These are phyloP conservation scores for Escovopsis sp. DNA, from an alignment of 2,329 filamentous ascomycete genomes.

Conservation along the genomic window DNA sequence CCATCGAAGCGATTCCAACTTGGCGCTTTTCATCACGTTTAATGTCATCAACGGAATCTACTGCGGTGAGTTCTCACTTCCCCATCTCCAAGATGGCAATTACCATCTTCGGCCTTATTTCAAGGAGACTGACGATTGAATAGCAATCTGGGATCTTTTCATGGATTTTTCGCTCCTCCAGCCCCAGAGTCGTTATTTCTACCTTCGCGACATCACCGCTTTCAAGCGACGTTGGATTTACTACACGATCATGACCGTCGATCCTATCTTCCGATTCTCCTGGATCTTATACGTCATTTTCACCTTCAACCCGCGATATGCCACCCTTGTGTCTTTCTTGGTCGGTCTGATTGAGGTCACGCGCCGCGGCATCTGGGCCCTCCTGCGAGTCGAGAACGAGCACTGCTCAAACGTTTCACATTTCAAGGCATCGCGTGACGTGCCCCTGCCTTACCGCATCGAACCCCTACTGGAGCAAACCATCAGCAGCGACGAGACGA, in stretches of 20 bases:
- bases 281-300: conserved; percentile 93
- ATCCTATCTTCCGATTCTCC: conserved; percentile 76
- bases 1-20: conserved; percentile 35
- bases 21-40: conserved; percentile 66
- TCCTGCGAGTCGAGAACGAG: conserved; percentile 94
- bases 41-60: conserved; percentile 75
- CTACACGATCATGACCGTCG: conserved; percentile 68
- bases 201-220: conserved; percentile 64
- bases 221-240: conserved; percentile 72
- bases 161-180: conserved; percentile 97
- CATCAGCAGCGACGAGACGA: conserved; percentile 15
- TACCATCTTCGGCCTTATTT: too few relatives aligned
- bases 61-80: conserved; percentile 41
- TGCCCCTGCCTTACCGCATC: conserved; percentile 68
- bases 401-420: conserved; percentile 85
- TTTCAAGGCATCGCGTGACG: conserved; percentile 78
- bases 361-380: conserved; percentile 78
- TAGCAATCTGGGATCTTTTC: conserved; percentile 78
- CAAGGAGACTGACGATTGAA: background rate
- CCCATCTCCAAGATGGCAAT: background rate
- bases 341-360: conserved; percentile 65
- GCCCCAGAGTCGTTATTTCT: conserved; percentile 48
- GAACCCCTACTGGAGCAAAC: conserved; percentile 30
- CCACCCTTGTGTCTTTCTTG: conserved; percentile 64
- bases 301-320: conserved; percentile 66